Conservation (phyloP, 495 filamentous ascomycete species). For the Tricharina praecox region DNA sequence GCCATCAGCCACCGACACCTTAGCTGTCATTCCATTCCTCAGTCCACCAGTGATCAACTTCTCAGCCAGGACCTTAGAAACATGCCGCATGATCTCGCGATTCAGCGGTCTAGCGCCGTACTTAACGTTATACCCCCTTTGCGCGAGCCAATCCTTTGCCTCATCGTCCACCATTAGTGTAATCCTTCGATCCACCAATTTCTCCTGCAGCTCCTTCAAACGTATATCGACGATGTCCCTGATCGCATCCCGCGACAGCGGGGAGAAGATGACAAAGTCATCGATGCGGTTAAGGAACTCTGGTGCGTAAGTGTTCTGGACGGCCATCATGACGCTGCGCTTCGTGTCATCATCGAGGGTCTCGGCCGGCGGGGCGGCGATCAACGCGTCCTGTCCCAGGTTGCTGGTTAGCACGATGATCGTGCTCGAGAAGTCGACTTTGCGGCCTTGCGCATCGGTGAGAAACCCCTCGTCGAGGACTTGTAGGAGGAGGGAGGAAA, state of each 20-base stretch:
- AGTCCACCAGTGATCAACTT: slow-evolving; percentile 79
- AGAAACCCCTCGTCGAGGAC: slow-evolving; percentile 94
- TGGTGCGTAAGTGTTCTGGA: slow-evolving; percentile 58
- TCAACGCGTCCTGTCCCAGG: slow-evolving; percentile 60
- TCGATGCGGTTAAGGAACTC: slow-evolving; percentile 96
- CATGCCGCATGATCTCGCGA: slow-evolving; percentile 69
- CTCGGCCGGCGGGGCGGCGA: slow-evolving; percentile 46
- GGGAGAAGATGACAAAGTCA: slow-evolving; percentile 89
- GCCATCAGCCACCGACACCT: too few species aligned
- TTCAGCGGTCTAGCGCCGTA: slow-evolving; percentile 92
- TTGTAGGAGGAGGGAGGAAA: slow-evolving; percentile 81
- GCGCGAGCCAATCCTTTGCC: slow-evolving; percentile 70
- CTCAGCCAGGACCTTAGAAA: slow-evolving; percentile 76
- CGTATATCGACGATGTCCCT: slow-evolving; percentile 89
- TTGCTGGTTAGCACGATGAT: slow-evolving; percentile 94
- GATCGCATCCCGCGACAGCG: slow-evolving; percentile 59
- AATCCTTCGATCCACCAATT: slow-evolving; percentile 78
- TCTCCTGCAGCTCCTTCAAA: slow-evolving; percentile 61
- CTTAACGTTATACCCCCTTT: slow-evolving; percentile 73
- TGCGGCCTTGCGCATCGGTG: slow-evolving; percentile 88
- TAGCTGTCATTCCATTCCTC: slow-evolving; percentile 52
- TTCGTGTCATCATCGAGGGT: slow-evolving; percentile 38
- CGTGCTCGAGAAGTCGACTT: slow-evolving; percentile 89
- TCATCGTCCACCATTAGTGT: slow-evolving; percentile 49
- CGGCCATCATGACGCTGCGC: slow-evolving; percentile 74